phyloP scores from a whole-genome alignment of 805 yeast genomes.

The Candida silvicultrix region DNA sequence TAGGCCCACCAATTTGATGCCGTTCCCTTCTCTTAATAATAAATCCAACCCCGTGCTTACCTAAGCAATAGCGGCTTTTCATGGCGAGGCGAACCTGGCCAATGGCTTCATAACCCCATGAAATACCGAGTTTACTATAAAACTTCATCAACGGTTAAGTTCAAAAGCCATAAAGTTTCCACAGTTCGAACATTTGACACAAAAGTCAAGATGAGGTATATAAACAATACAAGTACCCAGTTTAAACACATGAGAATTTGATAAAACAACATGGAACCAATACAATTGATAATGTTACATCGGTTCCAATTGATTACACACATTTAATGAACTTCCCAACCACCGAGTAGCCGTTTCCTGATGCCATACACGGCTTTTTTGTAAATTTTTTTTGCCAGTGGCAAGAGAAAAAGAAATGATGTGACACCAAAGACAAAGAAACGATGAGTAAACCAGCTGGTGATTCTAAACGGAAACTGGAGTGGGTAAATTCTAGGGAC shows the following conservation, averaged over 20 bases:
- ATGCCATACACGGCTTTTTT: not conserved
- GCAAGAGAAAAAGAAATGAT: not conserved
- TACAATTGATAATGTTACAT: too few species aligned
- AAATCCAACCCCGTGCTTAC: too few species aligned
- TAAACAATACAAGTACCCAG: not conserved
- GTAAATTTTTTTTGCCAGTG: too few species aligned
- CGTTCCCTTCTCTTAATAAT: too few species aligned
- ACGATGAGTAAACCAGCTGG: not conserved
- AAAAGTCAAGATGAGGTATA: not conserved
- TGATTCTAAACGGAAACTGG: not conserved
- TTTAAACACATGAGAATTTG: too few species aligned
- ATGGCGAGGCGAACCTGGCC: not conserved
- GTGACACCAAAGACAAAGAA: not conserved
- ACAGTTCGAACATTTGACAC: not conserved
- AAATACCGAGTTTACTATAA: not conserved
- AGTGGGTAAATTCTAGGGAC: too few species aligned
- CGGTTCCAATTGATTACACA: too few species aligned
- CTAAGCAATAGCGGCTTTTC: too few species aligned
- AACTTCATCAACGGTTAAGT: not conserved
- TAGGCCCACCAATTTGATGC: too few species aligned
- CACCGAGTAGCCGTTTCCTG: not conserved
- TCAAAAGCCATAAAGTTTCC: not conserved
- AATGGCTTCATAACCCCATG: not conserved
- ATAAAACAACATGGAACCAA: not conserved
- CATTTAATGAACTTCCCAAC: not conserved